Evolutionary conservation across 2,329 filamentous ascomycete species (phyloP).

Genomic region (Aspergillus alliaceus): DNA sequence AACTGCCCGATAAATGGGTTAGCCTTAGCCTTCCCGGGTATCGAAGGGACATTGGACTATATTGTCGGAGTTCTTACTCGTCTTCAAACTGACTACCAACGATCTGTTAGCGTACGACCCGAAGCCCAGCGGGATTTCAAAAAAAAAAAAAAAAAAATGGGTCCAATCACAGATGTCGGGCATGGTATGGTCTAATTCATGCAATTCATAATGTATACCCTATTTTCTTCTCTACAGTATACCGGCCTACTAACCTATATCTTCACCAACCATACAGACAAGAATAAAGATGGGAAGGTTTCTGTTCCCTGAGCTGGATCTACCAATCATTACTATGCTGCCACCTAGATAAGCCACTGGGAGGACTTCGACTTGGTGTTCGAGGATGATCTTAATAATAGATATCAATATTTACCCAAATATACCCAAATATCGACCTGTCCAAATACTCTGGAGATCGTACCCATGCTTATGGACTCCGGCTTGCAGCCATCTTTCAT

Average conservation of each 20-base stretch:
- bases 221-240: rapidly evolving
- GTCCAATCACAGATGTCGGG: neutral
- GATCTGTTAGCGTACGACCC: neutral
- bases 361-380: neutral
- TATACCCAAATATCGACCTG: neutral
- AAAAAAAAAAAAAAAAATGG: no score
- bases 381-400: no score
- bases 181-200: neutral
- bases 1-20: neutral
- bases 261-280: neutral
- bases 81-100: neutral
- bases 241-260: neutral
- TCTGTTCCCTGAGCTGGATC: neutral
- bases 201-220: neutral
- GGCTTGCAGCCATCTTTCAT: neutral
- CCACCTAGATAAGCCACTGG: neutral
- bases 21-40: neutral
- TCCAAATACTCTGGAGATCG: neutral
- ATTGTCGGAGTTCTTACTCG: neutral
- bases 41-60: neutral
- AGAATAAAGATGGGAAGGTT: neutral
- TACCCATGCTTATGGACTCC: neutral
- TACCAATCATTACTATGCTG: neutral
- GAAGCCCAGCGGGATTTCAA: neutral
- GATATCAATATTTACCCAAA: no score